Evolutionary conservation across 345 rosid species (phyloP).

Genomic region (Linum usitatissimum): DNA sequence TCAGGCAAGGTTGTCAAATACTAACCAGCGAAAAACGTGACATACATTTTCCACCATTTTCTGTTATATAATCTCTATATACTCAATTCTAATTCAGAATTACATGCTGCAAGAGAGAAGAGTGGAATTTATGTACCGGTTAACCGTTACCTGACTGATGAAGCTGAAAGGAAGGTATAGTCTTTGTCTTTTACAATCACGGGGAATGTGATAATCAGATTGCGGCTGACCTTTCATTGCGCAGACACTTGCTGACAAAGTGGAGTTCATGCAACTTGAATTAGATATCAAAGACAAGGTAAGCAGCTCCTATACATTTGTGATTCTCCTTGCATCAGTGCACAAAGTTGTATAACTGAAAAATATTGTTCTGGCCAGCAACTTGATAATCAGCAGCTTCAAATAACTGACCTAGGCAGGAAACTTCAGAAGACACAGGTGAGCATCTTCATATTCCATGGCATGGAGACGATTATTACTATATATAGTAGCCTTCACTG

Average conservation of each 20-base stretch:
- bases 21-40: neutral
- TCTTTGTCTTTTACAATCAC: neutral
- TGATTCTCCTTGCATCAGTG: neutral
- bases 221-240: neutral
- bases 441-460: neutral
- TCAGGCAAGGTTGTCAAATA: constrained; percentile 5
- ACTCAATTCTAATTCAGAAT: neutral
- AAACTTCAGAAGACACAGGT: constrained; percentile 6
- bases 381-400: neutral
- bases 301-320: neutral
- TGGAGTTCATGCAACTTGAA: constrained; percentile 2
- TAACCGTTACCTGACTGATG: constrained; percentile 2
- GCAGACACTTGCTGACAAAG: constrained; percentile 8
- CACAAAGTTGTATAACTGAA: neutral
- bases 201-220: neutral
- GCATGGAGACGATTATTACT: neutral
- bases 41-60: neutral
- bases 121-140: constrained; percentile 8
- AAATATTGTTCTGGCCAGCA: neutral
- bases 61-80: neutral
- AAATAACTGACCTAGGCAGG: constrained; percentile 6
- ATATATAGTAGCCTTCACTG: too few species aligned
- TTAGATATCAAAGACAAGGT: constrained; percentile 8
- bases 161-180: constrained; percentile 10
- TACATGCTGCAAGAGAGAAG: constrained; percentile 10